Base-by-base conservation (phyloP, 306 rosid species). In the Pachyrhizus erosus region DNA sequence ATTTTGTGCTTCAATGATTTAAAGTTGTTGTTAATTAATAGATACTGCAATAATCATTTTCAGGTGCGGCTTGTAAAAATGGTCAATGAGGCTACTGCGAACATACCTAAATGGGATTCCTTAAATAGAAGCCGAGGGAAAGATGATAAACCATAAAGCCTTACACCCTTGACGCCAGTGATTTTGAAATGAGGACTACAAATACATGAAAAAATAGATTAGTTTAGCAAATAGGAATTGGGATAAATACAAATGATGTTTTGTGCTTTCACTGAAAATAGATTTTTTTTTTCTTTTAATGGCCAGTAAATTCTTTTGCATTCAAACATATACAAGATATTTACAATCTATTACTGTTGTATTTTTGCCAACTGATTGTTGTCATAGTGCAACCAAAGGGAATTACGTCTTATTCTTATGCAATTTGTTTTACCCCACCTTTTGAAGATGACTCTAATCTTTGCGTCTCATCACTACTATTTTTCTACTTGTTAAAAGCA, bases 41-140 rank as follows among this genome's bases (percentile, higher is more conserved):
- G 62, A 79, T 64, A 52, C 10, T 70, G 15, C 24, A 27, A 60
- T 64, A 39, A 73, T 80, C 10, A 76, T 65, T 55, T 87, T 88
- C 89, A 93, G 97, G 92, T 83, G 70, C 55, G 89, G 84, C 94
- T 93, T 57, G 97, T 93, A 79, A 89, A 89, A 83, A 84, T 91
- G 97, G 95, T 93, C 14, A 93, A 93, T 49, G 95, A 93, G 82
- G 97, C 97, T 48, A 86, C 93, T 37, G 91, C 91, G 60, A 88
- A 91, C 82, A 84, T 93, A 70, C 93, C 89, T 49, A 88, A 88
- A 67, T 93, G 95, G 97, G 89, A 88, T 42, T 70, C 82, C 7
- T 34, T 82, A 80, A 88, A 78, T 24, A 81, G 87, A 81, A 85
- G 84, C 62, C 61, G 77, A 84, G 71, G 37, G 51, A 82, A 73